A percentile compares a stretch with the other conserved stretches of the same genome.
These are phyloP conservation scores for Dryadomyces sulphureus DNA, from an alignment of 2,329 filamentous ascomycete species.

Conservation along the genomic window DNA sequence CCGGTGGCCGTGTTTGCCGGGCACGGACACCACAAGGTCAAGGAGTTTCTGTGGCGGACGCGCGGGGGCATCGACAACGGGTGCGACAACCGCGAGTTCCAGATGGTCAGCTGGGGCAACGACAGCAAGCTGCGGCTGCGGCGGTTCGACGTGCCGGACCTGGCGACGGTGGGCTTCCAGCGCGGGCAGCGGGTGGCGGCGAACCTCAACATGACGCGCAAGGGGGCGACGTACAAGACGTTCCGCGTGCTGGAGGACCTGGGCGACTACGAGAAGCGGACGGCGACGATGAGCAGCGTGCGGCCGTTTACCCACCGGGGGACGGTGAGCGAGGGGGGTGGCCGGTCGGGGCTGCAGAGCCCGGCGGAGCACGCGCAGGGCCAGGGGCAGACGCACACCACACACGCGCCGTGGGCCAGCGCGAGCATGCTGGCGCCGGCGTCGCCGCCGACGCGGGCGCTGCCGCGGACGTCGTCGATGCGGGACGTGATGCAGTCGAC, in stretches of 20 bases:
- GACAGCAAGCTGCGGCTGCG: slow-evolving; percentile 74
- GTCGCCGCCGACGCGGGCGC: not conserved
- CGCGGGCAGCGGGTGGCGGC: slow-evolving; percentile 52
- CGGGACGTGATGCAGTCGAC: slow-evolving; percentile 15
- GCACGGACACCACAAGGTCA: slow-evolving; percentile 55
- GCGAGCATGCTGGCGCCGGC: not conserved
- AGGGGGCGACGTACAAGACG: slow-evolving; percentile 71
- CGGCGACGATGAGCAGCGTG: slow-evolving; percentile 46
- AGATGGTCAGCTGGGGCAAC: slow-evolving; percentile 83
- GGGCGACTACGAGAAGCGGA: slow-evolving; percentile 40
- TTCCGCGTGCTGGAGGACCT: slow-evolving; percentile 59
- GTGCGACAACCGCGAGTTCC: slow-evolving; percentile 77
- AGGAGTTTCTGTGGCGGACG: slow-evolving; percentile 82
- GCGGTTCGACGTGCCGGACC: slow-evolving; percentile 47
- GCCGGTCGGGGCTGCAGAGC: not conserved
- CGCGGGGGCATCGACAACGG: slow-evolving; percentile 54
- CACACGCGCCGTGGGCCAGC: not conserved
- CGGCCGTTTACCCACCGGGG: slow-evolving; percentile 27
- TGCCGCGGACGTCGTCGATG: slow-evolving; percentile 5
- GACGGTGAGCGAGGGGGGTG: slow-evolving; percentile 15
- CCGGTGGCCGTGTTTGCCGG: slow-evolving; percentile 45
- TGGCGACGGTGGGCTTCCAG: slow-evolving; percentile 56
- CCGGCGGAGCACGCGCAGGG: not conserved
- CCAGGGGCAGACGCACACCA: not conserved
- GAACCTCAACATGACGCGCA: slow-evolving; percentile 60